Evolutionary conservation across 2,329 filamentous ascomycete genomes (phyloP).

Genomic region (Fusarium poae): DNA sequence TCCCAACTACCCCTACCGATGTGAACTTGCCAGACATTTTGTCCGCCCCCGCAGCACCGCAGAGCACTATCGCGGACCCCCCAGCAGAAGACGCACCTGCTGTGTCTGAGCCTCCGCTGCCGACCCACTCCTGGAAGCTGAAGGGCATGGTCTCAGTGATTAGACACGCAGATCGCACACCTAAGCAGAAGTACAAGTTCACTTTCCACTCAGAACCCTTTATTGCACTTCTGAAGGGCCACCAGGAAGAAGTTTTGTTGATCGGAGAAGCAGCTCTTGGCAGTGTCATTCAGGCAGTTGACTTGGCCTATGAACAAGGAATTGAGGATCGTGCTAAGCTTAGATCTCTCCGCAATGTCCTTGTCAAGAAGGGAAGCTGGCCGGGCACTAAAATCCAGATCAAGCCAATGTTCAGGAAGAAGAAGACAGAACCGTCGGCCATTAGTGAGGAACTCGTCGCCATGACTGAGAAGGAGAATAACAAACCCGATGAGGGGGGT

Average conservation of each 20-base stretch:
- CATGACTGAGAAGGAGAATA: slow-evolving; percentile 49
- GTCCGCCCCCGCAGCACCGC: slow-evolving; percentile 50
- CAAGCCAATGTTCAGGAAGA: slow-evolving; percentile 98
- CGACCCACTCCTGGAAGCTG: slow-evolving; percentile 96
- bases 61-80: slow-evolving; percentile 54
- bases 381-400: slow-evolving; percentile 98
- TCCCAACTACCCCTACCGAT: slow-evolving; percentile 53
- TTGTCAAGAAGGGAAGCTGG: slow-evolving; percentile 94
- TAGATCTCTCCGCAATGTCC: slow-evolving; percentile 84
- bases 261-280: slow-evolving; percentile 90
- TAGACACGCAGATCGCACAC: slow-evolving; percentile 94
- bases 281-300: slow-evolving; percentile 90
- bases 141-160: slow-evolving; percentile 98
- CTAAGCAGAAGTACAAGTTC: slow-evolving; percentile 99
- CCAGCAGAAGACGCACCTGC: slow-evolving; percentile 52
- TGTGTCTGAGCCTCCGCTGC: slow-evolving; percentile 72
- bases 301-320: slow-evolving; percentile 80
- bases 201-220: slow-evolving; percentile 98
- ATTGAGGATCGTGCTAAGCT: slow-evolving; percentile 90
- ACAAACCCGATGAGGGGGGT: slow-evolving; percentile 41
- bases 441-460: slow-evolving; percentile 54
- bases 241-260: slow-evolving; percentile 94
- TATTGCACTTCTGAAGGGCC: slow-evolving; percentile 91
- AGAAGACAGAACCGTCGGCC: slow-evolving; percentile 73
- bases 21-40: slow-evolving; percentile 44